A percentile compares a stretch with the other conserved stretches of the same genome.
Conservation (phyloP, 2,329 filamentous ascomycete species). For the Colletotrichum melonis region DNA sequence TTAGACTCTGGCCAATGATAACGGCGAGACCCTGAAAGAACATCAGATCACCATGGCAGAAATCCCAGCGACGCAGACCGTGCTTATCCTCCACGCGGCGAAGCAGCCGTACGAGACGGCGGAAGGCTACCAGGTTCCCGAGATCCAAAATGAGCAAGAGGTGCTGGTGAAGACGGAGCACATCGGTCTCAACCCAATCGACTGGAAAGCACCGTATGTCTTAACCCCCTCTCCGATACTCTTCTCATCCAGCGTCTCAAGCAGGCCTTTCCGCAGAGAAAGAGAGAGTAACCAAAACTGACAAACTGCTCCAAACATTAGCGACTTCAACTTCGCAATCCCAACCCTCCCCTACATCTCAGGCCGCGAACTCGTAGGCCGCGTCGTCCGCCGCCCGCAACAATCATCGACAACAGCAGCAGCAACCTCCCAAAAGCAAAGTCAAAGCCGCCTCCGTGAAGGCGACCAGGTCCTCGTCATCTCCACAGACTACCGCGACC, state of each 20-base stretch:
- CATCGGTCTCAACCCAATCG: slow-evolving; percentile 81
- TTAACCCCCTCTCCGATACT: background rate
- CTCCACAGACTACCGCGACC: slow-evolving; percentile 79
- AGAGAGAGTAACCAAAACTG: background rate
- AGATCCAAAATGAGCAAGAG: slow-evolving; percentile 53
- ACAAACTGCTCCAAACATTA: slow-evolving; percentile 41
- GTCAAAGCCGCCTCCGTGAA: slow-evolving; percentile 55
- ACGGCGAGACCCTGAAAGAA: background rate
- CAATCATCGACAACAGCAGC: background rate
- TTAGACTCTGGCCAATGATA: slow-evolving; percentile 10
- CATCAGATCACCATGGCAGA: slow-evolving; percentile 21
- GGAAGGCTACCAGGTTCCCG: slow-evolving; percentile 57
- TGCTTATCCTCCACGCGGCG: slow-evolving; percentile 60
- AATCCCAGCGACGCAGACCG: slow-evolving; percentile 51
- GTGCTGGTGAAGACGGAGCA: slow-evolving; percentile 72
- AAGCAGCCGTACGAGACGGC: slow-evolving; percentile 62
- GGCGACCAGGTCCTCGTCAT: slow-evolving; percentile 73
- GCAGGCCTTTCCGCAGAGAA: background rate
- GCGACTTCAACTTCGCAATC: slow-evolving; percentile 78
- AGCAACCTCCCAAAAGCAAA: too few relatives aligned
- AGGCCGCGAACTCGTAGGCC: slow-evolving; percentile 76
- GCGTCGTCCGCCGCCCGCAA: slow-evolving; percentile 56
- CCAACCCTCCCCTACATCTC: slow-evolving; percentile 76
- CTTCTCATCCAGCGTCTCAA: background rate
- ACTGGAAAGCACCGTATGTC: slow-evolving; percentile 78